Percentiles rank a stretch among this genome's conserved stretches.
phyloP scores from a whole-genome alignment of 2,329 filamentous ascomycete genomes.

The Daldinia sp. region DNA sequence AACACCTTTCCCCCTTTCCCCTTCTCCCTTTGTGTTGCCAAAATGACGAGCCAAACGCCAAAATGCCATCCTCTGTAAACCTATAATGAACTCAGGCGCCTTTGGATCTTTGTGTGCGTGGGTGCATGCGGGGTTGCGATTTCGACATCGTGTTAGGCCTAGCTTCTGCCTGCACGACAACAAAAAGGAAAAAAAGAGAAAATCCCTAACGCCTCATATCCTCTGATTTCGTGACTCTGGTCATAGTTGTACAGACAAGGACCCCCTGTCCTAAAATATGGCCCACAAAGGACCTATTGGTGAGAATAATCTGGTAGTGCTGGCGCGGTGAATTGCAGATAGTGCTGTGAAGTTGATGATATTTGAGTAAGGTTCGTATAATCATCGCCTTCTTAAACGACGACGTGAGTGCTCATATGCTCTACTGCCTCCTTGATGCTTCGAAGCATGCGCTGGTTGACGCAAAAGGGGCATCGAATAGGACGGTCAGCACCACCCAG shows the following conservation, averaged over 20 bases:
- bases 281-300: not conserved
- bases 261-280: conserved; percentile 1
- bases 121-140: not conserved
- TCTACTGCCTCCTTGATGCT: conserved; percentile 72
- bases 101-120: not conserved
- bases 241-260: conserved; percentile 15
- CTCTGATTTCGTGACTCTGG: conserved; percentile 13
- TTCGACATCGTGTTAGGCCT: not conserved
- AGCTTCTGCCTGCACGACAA: not conserved
- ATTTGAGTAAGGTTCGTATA: no score
- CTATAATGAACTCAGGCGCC: not conserved
- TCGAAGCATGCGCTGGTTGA: conserved; percentile 71
- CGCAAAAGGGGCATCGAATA: conserved; percentile 70
- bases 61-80: not conserved
- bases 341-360: not conserved
- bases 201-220: conserved; percentile 18
- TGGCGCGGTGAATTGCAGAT: not conserved
- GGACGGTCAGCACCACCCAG: conserved; percentile 62
- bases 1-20: not conserved
- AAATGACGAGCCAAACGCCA: not conserved
- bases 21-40: not conserved
- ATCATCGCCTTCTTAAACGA: conserved; percentile 57
- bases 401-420: conserved; percentile 71
- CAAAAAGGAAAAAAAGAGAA: conserved; percentile 8
- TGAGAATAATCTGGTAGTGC: not conserved